phyloP scores from a whole-genome alignment of 225 moss, liverwort and hornwort species.

The Bryum argenteum region DNA sequence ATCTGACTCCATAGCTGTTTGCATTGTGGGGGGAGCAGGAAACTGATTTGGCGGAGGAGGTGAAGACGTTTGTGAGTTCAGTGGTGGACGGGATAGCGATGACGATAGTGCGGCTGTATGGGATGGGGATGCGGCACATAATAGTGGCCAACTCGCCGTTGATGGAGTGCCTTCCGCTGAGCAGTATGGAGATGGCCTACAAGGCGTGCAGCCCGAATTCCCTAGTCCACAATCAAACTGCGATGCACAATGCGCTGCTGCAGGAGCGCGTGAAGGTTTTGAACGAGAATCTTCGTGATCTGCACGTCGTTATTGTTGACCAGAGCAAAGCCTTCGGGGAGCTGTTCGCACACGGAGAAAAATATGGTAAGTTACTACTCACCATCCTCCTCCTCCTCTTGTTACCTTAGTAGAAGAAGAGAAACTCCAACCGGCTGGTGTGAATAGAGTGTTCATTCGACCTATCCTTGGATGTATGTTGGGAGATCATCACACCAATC shows the following conservation, averaged over 20 bases:
- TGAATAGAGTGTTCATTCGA: too few species aligned
- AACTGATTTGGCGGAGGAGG: not conserved
- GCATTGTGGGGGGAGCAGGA: constrained; percentile 15
- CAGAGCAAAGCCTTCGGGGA: constrained; percentile 24
- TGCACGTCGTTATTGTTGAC: constrained; percentile 16
- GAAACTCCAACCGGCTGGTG: too few species aligned
- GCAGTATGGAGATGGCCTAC: not conserved
- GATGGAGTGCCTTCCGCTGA: constrained; percentile 16
- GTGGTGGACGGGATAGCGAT: constrained; percentile 40
- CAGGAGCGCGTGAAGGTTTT: not conserved
- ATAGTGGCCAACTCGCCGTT: constrained; percentile 19
- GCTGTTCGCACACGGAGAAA: constrained; percentile 8
- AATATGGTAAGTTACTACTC: constrained; percentile 7
- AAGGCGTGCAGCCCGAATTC: constrained; percentile 25
- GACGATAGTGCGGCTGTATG: constrained; percentile 7
- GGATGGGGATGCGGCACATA: constrained; percentile 27
- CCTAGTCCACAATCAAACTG: not conserved
- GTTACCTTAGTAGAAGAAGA: too few species aligned
- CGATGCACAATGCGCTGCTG: constrained; percentile 12
- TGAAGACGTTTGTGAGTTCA: not conserved
- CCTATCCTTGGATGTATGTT: too few species aligned
- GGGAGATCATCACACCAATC: too few species aligned
- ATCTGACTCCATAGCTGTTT: too few species aligned
- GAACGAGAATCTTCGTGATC: not conserved
- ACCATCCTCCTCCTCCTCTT: too few species aligned